Evolutionary conservation across 495 filamentous ascomycete genomes (phyloP).

Genomic region (Aspergillus avenaceus): DNA sequence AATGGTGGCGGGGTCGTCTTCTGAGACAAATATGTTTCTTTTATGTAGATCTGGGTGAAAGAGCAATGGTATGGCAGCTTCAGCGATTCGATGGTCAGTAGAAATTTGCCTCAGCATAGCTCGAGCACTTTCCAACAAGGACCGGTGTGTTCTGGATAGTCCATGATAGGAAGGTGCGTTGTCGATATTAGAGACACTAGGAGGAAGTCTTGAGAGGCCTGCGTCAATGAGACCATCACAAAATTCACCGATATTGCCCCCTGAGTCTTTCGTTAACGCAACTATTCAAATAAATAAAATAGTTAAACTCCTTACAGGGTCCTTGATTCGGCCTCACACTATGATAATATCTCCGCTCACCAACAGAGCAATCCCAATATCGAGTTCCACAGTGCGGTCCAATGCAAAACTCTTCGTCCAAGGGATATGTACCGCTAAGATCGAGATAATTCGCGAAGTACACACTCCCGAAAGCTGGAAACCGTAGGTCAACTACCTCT

Average conservation of each 20-base stretch:
- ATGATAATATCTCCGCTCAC: constrained; percentile 20
- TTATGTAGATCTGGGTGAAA: constrained; percentile 40
- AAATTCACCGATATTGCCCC: constrained; percentile 27
- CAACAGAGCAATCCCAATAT: constrained; percentile 34
- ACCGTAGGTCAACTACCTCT: constrained; percentile 29
- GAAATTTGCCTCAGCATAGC: constrained; percentile 23
- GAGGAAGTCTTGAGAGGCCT: constrained; percentile 31
- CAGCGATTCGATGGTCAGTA: constrained; percentile 16
- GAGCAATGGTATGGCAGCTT: constrained; percentile 24
- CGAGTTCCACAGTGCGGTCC: constrained; percentile 36
- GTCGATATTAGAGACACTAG: constrained; percentile 1
- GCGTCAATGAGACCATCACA: constrained; percentile 34
- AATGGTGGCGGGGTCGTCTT: constrained; percentile 33
- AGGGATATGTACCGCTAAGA: constrained; percentile 13
- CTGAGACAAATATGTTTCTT: constrained; percentile 42
- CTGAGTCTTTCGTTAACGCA: constrained; percentile 15
- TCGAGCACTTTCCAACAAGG: constrained; percentile 13
- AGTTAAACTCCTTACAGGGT: too few relatives aligned
- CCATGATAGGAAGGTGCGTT: constrained; percentile 24
- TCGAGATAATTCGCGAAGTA: constrained; percentile 19
- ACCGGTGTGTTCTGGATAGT: constrained; percentile 22
- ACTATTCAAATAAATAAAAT: too few relatives aligned
- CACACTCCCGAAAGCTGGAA: constrained; percentile 40
- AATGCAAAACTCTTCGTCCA: constrained; percentile 31
- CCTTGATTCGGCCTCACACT: constrained; percentile 22